Percentiles rank a stretch among this genome's conserved stretches.
Evolutionary conservation across 1,284 basidiomycete genomes (phyloP).

Genomic region (Rhodotorula sp.): DNA sequence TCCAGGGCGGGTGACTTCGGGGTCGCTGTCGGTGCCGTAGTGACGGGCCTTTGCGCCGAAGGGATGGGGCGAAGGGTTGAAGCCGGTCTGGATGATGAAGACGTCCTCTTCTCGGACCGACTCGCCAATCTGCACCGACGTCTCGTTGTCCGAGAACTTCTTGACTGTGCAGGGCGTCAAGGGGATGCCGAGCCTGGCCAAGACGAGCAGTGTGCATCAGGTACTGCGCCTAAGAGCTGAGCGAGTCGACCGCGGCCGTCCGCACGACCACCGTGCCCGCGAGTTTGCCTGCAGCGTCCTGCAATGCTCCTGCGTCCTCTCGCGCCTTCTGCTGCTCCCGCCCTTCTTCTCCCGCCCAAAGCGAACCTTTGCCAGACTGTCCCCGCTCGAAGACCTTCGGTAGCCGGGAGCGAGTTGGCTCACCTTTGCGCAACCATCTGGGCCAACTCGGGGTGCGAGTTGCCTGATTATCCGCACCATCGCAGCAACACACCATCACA

Average conservation of each 20-base stretch:
- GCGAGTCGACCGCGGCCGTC: no score
- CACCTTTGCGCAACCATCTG: conserved; percentile 90
- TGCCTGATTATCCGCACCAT: conserved; percentile 60
- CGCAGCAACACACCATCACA: not conserved
- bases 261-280: no score
- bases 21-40: conserved; percentile 52
- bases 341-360: no score
- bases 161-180: conserved; percentile 88
- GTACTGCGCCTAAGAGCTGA: not conserved
- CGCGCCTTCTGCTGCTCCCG: no score
- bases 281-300: no score
- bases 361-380: not conserved
- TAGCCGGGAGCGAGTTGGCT: conserved; percentile 49
- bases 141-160: conserved; percentile 70
- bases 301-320: no score
- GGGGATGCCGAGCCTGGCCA: conserved; percentile 76
- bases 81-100: conserved; percentile 77
- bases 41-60: conserved; percentile 38
- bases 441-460: conserved; percentile 96
- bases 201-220: not conserved
- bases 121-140: conserved; percentile 58
- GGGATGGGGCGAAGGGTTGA: conserved; percentile 45
- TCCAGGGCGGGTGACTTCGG: conserved; percentile 55
- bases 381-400: no score
- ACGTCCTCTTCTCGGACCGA: conserved; percentile 97